Evolutionary conservation across 129 eudicot species (phyloP), one percentile per base, ranked within the genome.

Genomic region (Helichrysum umbraculigerum): DNA sequence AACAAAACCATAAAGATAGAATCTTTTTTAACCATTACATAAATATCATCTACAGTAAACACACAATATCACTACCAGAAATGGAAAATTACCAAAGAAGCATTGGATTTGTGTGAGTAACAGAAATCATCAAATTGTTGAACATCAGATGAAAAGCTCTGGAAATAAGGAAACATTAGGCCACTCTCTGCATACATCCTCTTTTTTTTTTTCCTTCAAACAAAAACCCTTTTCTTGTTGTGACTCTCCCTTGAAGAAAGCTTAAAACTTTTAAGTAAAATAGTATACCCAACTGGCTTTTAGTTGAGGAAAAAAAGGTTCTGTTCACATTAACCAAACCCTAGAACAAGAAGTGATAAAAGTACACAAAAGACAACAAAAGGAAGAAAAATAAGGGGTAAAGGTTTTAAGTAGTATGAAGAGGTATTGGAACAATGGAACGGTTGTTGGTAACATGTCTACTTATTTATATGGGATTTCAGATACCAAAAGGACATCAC

Each of bases 121-220:
- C 70, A 74, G 70, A 85, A 81, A 44, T 88, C 97, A n/a, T 87
- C 82, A 76, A 90, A 56, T n/a, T 84, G 92, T 47, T 90, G 97
- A 80, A 81, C 71, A 59, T 86, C 92, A 64, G 78, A 82, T 73
- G 87, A 82, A 77, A 86, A 87, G 64, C 75, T 84, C 80, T 90
- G 91, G 67, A 83, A 88, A 67, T 72, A 51, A 42, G 98, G 97
- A 73, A 64, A 84, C 66, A 74, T 79, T 68, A 86, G 72, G 60
- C 84, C 94, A 32, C 86, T 80, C 12, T 88, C 91, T 17, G 87
- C 89, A 85, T 83, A 88, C 98, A 93, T 93, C 86, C 59, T 54
- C 14, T 62, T 14, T 90, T 62, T 14, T 90, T 87, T 65, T 42
- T 65, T 21, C 8, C 37, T 76, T 34, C 16, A 35, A 77, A 41